A percentile compares a stretch with the other conserved stretches of the same genome.
These are phyloP conservation scores for Chloranthus sessilifolius DNA, from an alignment of 164 flowering plant genomes.

Conservation along the genomic window DNA sequence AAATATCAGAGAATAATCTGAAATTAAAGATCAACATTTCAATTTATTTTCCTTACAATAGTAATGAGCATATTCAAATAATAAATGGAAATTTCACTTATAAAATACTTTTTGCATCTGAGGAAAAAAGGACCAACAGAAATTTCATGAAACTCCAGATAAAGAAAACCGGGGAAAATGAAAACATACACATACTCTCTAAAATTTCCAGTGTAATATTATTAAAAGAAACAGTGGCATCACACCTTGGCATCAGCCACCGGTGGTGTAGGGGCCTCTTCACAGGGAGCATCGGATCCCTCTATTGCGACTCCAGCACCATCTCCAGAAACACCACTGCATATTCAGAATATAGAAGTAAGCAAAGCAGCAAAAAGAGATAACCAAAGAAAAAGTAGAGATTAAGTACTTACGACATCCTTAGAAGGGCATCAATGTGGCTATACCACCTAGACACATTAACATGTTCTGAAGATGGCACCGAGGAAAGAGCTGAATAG, in stretches of 20 bases:
- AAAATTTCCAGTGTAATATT: background rate
- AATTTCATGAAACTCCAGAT: too few relatives aligned
- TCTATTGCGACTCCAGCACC: constrained; percentile 70
- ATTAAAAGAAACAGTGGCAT: background rate
- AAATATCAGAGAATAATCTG: too few relatives aligned
- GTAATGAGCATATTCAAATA: too few relatives aligned
- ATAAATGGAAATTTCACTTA: too few relatives aligned
- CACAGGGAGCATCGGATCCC: constrained; percentile 48
- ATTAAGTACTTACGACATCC: constrained; percentile 61
- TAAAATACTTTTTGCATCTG: too few relatives aligned
- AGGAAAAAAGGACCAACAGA: too few relatives aligned
- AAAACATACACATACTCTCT: too few relatives aligned
- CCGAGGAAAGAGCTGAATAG: constrained; percentile 44
- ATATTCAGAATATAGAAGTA: background rate
- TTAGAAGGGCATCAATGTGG: constrained; percentile 77
- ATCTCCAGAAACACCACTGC: constrained; percentile 83
- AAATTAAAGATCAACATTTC: too few relatives aligned
- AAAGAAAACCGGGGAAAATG: too few relatives aligned
- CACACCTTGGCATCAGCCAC: constrained; percentile 53
- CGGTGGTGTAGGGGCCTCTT: constrained; percentile 64
- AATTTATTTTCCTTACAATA: too few relatives aligned
- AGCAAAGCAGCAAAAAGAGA: background rate
- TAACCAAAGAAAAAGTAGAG: background rate
- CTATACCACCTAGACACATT: constrained; percentile 79
- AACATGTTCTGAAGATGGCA: constrained; percentile 54